Evolutionary conservation across 768 basidiomycete species (phyloP), one percentile per base, ranked within the genome.

Genomic region (Auriculariales sp.): DNA sequence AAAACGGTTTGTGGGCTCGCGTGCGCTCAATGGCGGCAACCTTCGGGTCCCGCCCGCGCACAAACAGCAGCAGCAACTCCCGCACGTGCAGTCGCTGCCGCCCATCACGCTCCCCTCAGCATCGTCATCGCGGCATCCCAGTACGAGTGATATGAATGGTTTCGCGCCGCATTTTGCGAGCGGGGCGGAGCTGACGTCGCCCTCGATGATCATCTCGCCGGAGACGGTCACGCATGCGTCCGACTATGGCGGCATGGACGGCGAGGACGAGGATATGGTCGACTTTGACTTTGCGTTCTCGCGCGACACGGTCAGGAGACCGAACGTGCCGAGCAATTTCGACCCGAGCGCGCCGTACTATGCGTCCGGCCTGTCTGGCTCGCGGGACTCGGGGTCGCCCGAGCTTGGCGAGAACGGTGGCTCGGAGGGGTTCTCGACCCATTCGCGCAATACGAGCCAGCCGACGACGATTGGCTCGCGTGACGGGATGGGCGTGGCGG

Each of bases 241-340:
- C n/a, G n/a, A n/a, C n/a, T n/a, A n/a, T n/a, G n/a, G n/a, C n/a
- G n/a, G n/a, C n/a, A 49, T 19, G 35, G 68, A 30, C 68, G 71
- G 14, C 35, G 59, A 65, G 52, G 62, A 60, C 22, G 68, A 71
- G 51, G 81, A 80, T 50, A 63, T 82, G 44, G 72, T 82, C 30
- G 79, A 77, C 51, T 69, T 82, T 48, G 78, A 68, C 50, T 59
- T 68, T 47, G 81, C 74, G 3, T 70, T 79, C 52, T 22, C 19
- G 6, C 39, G 39, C 22, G 39, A 24, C 1, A 15, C 39, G 4
- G 14, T 10, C 22, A 19, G 39, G 7, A 12, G 22, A 25, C 39
- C 19, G 5, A 9, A 19, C 10, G 35, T 36, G 17, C 39, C 39
- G 5, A 44, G 19, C 39, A 25, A 44, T 25, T 44, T 44, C 15